phyloP scores from a whole-genome alignment of 257 asterid species.

The Plantago elongata region DNA sequence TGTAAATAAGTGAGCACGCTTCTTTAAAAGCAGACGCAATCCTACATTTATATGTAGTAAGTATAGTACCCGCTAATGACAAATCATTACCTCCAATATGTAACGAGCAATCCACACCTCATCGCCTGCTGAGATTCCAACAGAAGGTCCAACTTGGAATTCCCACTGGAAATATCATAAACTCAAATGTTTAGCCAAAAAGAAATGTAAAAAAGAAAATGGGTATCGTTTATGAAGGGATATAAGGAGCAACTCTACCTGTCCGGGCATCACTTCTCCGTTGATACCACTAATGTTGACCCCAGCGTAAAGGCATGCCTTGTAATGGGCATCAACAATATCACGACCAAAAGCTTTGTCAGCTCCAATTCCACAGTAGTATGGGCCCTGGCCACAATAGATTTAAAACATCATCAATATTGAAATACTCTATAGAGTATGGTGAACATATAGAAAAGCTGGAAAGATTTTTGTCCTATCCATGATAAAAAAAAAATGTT shows the following conservation, averaged over 20 bases:
- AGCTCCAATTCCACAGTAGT: conserved; percentile 42
- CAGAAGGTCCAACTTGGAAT: conserved; percentile 92
- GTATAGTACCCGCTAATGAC: background rate
- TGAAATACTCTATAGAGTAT: background rate
- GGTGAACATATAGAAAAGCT: background rate
- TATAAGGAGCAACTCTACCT: conserved; percentile 24
- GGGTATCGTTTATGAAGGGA: background rate
- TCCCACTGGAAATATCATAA: conserved; percentile 57
- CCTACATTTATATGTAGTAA: no score
- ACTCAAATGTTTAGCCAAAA: background rate
- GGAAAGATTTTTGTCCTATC: background rate
- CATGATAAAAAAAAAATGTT: no score
- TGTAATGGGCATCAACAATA: conserved; percentile 43
- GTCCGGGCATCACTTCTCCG: conserved; percentile 53
- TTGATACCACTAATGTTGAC: conserved; percentile 43
- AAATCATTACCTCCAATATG: conserved; percentile 66
- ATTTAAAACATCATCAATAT: background rate
- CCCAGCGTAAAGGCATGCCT: conserved; percentile 49
- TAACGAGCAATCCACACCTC: conserved; percentile 91
- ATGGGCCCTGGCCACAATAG: conserved; percentile 33
- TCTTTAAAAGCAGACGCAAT: no score
- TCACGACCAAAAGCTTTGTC: conserved; percentile 49
- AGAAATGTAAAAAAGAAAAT: background rate
- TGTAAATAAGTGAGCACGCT: background rate
- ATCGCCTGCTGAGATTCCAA: conserved; percentile 85